Evolutionary conservation across 345 rosid genomes (phyloP).

Genomic region (Salix viminalis): DNA sequence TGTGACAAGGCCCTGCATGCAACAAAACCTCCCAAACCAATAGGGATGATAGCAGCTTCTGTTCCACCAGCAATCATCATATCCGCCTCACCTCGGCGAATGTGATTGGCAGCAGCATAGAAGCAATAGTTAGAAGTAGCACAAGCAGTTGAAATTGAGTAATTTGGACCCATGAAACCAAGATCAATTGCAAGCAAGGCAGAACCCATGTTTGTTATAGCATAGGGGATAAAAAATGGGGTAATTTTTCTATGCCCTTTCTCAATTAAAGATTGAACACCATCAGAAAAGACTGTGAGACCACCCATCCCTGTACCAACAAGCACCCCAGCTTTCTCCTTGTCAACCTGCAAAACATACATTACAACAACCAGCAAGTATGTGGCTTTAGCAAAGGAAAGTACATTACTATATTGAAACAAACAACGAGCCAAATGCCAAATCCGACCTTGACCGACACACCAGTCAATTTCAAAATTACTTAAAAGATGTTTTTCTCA

Average conservation of each 20-base stretch:
- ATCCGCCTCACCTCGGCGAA: slow-evolving; percentile 98
- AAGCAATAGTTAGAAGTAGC: slow-evolving; percentile 97
- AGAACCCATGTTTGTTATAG: slow-evolving; percentile 93
- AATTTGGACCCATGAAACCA: slow-evolving; percentile 99
- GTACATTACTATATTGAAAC: neutral
- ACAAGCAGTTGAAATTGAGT: slow-evolving; percentile 96
- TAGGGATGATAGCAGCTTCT: slow-evolving; percentile 95
- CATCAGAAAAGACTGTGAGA: slow-evolving; percentile 79
- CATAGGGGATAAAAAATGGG: slow-evolving; percentile 89
- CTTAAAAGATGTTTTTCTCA: too few species aligned
- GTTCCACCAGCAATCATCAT: slow-evolving; percentile 99
- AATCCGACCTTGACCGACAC: neutral
- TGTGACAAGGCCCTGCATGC: slow-evolving; percentile 98
- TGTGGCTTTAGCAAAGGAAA: neutral
- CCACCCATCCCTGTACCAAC: slow-evolving; percentile 99
- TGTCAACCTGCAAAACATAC: slow-evolving; percentile 58
- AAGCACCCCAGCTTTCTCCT: slow-evolving; percentile 79
- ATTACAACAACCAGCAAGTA: neutral
- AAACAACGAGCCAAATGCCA: neutral
- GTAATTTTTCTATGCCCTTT: slow-evolving; percentile 80
- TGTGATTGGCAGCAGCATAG: slow-evolving; percentile 97
- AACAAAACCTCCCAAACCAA: slow-evolving; percentile 94
- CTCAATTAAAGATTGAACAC: slow-evolving; percentile 76
- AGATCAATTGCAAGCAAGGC: slow-evolving; percentile 89
- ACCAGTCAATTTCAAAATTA: neutral